Base-by-base conservation (phyloP, 495 filamentous ascomycete genomes). In the Aspergillus sclerotiicarbonarius region DNA sequence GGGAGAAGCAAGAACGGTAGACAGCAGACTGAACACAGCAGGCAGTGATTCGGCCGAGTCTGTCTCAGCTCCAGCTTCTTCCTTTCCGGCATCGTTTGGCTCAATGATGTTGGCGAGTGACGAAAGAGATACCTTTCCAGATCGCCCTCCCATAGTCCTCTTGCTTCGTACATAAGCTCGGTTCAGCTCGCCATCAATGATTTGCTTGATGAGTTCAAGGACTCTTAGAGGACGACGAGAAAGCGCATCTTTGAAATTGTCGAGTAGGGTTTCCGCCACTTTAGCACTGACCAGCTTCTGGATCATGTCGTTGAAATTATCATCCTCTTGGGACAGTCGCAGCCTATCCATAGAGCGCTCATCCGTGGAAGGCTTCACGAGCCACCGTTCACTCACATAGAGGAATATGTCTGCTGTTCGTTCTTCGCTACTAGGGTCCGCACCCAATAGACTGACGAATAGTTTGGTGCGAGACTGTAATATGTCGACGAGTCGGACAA, bases 161-260 rank as follows among this genome's bases (percentile, higher is more conserved):
- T 50, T 58, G 8, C 44, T 39, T 12, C 13, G 54, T 13, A 56
- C 45, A 15, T 48, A 54, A 10, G 53, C 43, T 32, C 56, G 62
- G 45, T 57, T 62, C 18, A 72, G 58, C 61, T 72, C 75, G 43
- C 67, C 72, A 54, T 77, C 68, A 48, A 90, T 67, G 12, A 91
- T 70, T 58, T 87, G 73, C 57, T 78, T 73, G 64, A 83, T 80
- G 20, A 90, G 81, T 43, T 82, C 77, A 12, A 90, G 72, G n/a
- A 88, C 77, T 54, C 82, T 81, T 9, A 77, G 69, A 2, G 88
- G 84, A 37, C 84, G 80, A 32, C 76, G 78, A 32, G 86, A 82
- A n/a, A 91, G 79, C 54, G 84, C 86, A 19, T 87, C 83, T 31
- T 87, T 82, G 62, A 89, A 80, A 33, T 76, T 81, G 33, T 82